These are phyloP conservation scores for Furcasterigmium sp. DNA, from an alignment of 2,329 filamentous ascomycete genomes.

Conservation along the genomic window DNA sequence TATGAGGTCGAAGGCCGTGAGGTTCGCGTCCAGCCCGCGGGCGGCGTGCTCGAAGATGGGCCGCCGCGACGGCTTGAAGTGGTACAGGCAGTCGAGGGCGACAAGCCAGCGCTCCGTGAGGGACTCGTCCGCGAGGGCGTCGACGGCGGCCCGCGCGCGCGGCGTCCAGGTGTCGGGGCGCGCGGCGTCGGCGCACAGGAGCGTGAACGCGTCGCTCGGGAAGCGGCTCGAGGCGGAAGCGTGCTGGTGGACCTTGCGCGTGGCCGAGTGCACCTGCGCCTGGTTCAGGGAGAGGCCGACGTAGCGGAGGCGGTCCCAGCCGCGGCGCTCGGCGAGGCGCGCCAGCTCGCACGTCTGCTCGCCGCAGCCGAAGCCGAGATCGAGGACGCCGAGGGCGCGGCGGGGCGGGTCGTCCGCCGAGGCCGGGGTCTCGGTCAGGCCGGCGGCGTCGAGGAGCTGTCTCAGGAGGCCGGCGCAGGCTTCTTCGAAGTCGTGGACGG, in stretches of 20 bases:
- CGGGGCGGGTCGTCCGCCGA: conserved; percentile 3
- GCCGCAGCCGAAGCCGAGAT: conserved; percentile 55
- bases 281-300: conserved; percentile 47
- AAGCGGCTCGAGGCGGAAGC: conserved; percentile 6
- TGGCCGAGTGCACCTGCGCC: conserved; percentile 34
- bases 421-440: conserved; percentile 22
- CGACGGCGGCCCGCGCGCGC: conserved; percentile 16
- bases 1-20: conserved; percentile 52
- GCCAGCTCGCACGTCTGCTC: conserved; percentile 47
- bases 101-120: conserved; percentile 42
- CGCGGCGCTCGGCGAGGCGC: conserved; percentile 14
- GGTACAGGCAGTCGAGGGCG: conserved; percentile 51
- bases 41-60: conserved; percentile 37
- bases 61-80: conserved; percentile 47
- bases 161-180: conserved; percentile 35
- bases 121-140: conserved; percentile 16
- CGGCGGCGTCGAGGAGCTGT: conserved; percentile 37
- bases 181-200: conserved; percentile 46
- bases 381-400: conserved; percentile 33
- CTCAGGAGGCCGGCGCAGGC: conserved; percentile 45
- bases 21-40: conserved; percentile 34
- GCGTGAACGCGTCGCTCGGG: conserved; percentile 17
- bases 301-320: conserved; percentile 32
- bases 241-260: conserved; percentile 20
- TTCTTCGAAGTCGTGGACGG: conserved; percentile 31